Conservation (phyloP, 1,284 basidiomycete species). For the Violaceomyces palustris region DNA sequence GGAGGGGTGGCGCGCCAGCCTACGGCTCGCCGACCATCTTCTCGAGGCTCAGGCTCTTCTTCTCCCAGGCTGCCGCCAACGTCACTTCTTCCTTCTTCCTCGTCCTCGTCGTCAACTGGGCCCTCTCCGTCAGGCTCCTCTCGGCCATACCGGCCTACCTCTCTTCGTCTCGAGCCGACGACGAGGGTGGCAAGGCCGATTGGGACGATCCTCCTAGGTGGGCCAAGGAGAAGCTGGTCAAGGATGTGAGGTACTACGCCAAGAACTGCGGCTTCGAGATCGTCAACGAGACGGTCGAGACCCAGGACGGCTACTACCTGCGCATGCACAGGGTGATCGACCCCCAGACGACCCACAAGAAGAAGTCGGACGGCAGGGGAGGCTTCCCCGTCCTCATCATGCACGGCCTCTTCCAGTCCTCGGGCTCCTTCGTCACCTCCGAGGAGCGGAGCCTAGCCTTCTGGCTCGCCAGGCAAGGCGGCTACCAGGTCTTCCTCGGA, state of each 20-base stretch:
- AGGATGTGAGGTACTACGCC: constrained; percentile 62
- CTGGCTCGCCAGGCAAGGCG: constrained; percentile 60
- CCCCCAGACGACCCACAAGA: constrained; percentile 53
- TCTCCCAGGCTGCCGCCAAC: constrained; percentile 57
- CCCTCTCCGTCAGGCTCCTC: constrained; percentile 39
- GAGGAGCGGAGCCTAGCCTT: constrained; percentile 63
- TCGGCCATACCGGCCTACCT: constrained; percentile 31
- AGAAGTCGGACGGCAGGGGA: constrained; percentile 55
- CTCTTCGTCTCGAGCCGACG: constrained; percentile 2
- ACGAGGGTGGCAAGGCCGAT: constrained; percentile 10
- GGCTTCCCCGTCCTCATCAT: constrained; percentile 63
- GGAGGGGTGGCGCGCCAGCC: constrained; percentile 36
- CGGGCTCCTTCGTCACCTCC: constrained; percentile 63
- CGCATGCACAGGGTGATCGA: constrained; percentile 60
- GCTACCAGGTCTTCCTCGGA: constrained; percentile 63
- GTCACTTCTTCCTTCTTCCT: constrained; percentile 59
- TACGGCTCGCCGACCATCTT: constrained; percentile 35
- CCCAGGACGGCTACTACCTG: constrained; percentile 61
- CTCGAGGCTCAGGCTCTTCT: constrained; percentile 48
- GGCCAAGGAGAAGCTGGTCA: constrained; percentile 57
- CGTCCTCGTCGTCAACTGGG: constrained; percentile 54
- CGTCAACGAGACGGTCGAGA: constrained; percentile 60
- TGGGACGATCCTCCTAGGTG: constrained; percentile 60
- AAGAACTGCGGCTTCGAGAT: constrained; percentile 60
- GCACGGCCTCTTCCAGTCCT: constrained; percentile 63